Evolutionary conservation across 148 eudicot genomes (phyloP).

Genomic region (Limonium bicolor): DNA sequence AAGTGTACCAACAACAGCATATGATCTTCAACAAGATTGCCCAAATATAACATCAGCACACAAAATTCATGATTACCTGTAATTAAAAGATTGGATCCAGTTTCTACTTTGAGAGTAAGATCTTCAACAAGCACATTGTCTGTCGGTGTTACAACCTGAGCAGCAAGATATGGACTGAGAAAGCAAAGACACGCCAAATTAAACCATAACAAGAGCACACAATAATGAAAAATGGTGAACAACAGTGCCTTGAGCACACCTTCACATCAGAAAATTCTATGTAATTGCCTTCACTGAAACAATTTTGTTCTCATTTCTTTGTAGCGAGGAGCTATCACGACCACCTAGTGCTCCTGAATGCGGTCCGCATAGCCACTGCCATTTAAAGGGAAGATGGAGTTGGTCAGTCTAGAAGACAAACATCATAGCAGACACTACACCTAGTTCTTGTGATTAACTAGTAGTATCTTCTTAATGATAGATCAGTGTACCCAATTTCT

Average conservation of each 20-base stretch:
- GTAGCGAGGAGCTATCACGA: slow-evolving; percentile 44
- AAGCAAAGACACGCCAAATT: background rate
- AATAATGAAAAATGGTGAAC: slow-evolving; percentile 1
- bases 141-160: slow-evolving; percentile 94
- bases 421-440: no score
- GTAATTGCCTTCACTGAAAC: slow-evolving; percentile 84
- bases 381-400: no score
- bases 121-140: slow-evolving; percentile 90
- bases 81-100: slow-evolving; percentile 93
- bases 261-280: slow-evolving; percentile 81
- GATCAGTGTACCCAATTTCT: no score
- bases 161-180: no score
- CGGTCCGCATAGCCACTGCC: slow-evolving; percentile 99
- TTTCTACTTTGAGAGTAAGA: slow-evolving; percentile 65
- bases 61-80: slow-evolving; percentile 38
- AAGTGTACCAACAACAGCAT: slow-evolving; percentile 94
- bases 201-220: background rate
- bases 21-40: slow-evolving; percentile 45
- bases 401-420: no score
- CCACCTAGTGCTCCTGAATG: slow-evolving; percentile 70
- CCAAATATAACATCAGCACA: background rate
- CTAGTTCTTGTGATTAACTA: no score
- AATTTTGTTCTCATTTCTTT: slow-evolving; percentile 58
- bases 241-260: slow-evolving; percentile 22
- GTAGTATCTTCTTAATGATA: no score